Evolutionary conservation across 371 early-diverging fungal species (phyloP), one percentile per base, ranked within the genome.

Genomic region (Saksenaea oblongispora): DNA sequence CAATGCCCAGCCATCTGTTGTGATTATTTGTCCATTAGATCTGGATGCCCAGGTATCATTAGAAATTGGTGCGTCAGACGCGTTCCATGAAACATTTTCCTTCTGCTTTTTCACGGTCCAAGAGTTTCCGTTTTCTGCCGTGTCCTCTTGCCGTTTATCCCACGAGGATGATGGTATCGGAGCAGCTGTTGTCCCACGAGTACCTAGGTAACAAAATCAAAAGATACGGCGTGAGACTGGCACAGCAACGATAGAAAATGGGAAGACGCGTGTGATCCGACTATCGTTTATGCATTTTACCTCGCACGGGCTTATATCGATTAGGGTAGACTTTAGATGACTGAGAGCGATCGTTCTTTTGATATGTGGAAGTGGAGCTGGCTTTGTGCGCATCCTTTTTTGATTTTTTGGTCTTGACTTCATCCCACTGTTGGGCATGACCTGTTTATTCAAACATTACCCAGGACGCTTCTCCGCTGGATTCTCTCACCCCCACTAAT

Each of bases 401-500:
- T 74, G 54, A 66, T 54, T 34, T 74, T 74, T 58, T 81, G 78
- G 59, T 78, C 78, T 56, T 81, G 82, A 39, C 18, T 67, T 57
- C 9, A 75, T 42, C 13, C 71, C 37, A 53, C 35, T 34, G 31
- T 56, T 44, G n/a, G 39, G 39, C 39, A 39, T 39, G 39, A 31
- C 61, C 61, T 55, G 39, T 39, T 39, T 14, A n/a, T 39, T 39
- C 39, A 15, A 17, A 54, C 26, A n/a, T 18, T 24, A 62, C 18
- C 24, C 24, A 39, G 10, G 31, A 42, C 41, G 2, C 15, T 31
- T 28, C 41, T 9, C 5, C 31, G 39, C n/a, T 3, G 11, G 5
- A 14, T 39, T 39, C 39, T 39, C 68, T 73, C 86, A 94, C 97
- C 97, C 79, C 93, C 93, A 68, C 86, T 84, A 70, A 97, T 96